These are phyloP conservation scores for Saccharomycopsis amapae DNA, from an alignment of 805 yeast species.

Conservation along the genomic window DNA sequence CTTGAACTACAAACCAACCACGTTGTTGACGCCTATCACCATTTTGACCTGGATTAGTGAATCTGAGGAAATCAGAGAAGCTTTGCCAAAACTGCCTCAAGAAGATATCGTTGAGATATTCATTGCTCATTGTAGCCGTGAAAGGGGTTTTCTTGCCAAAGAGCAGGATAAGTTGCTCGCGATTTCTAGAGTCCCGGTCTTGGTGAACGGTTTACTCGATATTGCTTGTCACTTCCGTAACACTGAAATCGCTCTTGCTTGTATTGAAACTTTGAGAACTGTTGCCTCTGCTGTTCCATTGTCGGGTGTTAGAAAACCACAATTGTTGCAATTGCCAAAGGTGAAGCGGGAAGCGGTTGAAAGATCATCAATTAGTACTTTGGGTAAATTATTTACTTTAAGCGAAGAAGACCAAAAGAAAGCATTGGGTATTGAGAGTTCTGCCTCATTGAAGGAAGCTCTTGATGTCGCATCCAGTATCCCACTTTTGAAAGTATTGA, in stretches of 20 bases:
- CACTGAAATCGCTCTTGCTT: constrained; percentile 51
- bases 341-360: constrained; percentile 45
- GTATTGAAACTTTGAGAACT: constrained; percentile 61
- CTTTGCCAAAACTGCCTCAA: constrained; percentile 35
- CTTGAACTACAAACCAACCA: constrained; percentile 69
- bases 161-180: constrained; percentile 44
- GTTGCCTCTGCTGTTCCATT: constrained; percentile 67
- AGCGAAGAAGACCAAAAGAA: constrained; percentile 48
- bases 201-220: constrained; percentile 68
- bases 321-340: constrained; percentile 75
- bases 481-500: constrained; percentile 61
- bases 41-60: constrained; percentile 53
- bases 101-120: constrained; percentile 47
- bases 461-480: constrained; percentile 52
- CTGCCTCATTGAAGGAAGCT: constrained; percentile 39
- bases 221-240: constrained; percentile 76
- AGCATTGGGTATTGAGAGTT: constrained; percentile 48
- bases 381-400: constrained; percentile 63
- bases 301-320: constrained; percentile 44
- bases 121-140: constrained; percentile 52
- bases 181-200: constrained; percentile 55
- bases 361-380: constrained; percentile 42
- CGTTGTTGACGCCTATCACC: constrained; percentile 46
- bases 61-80: constrained; percentile 53
- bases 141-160: constrained; percentile 28